Evolutionary conservation across 768 basidiomycete species (phyloP).

Genomic region (Fibroporia radiculosa): DNA sequence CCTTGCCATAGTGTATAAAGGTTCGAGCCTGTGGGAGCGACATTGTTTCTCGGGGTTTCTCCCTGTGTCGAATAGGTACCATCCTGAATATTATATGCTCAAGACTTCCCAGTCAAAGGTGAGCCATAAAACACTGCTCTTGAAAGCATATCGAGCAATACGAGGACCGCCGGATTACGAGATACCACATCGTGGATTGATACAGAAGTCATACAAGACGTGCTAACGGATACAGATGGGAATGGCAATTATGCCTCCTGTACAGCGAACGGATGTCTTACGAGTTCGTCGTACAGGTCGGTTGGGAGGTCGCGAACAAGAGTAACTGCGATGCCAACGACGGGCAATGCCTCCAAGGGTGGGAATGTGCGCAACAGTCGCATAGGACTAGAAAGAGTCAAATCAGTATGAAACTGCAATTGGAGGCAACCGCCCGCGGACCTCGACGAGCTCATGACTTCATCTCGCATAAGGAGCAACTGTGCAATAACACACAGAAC

Average conservation of each 20-base stretch:
- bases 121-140: too few relatives aligned
- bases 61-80: too few relatives aligned
- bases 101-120: too few relatives aligned
- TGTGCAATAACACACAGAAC: constrained; percentile 97
- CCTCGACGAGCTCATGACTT: constrained; percentile 85
- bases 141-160: too few relatives aligned
- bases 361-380: constrained; percentile 90
- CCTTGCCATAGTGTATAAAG: too few relatives aligned
- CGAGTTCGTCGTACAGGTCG: constrained; percentile 83
- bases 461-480: constrained; percentile 80
- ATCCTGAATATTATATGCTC: too few relatives aligned
- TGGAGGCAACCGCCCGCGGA: constrained; percentile 26
- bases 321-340: constrained; percentile 90
- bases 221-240: too few relatives aligned
- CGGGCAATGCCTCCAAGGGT: constrained; percentile 76
- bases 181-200: too few relatives aligned
- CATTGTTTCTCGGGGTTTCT: too few relatives aligned
- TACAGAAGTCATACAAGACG: too few relatives aligned
- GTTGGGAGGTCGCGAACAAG: constrained; percentile 86
- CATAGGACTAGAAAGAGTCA: constrained; percentile 67
- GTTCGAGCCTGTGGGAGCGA: too few relatives aligned
- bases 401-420: not conserved
- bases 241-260: not conserved
- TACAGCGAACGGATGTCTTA: constrained; percentile 75
- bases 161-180: too few relatives aligned